These are phyloP conservation scores for Wickerhamiella pararugosa DNA, from an alignment of 1,139 yeast species.

Conservation along the genomic window DNA sequence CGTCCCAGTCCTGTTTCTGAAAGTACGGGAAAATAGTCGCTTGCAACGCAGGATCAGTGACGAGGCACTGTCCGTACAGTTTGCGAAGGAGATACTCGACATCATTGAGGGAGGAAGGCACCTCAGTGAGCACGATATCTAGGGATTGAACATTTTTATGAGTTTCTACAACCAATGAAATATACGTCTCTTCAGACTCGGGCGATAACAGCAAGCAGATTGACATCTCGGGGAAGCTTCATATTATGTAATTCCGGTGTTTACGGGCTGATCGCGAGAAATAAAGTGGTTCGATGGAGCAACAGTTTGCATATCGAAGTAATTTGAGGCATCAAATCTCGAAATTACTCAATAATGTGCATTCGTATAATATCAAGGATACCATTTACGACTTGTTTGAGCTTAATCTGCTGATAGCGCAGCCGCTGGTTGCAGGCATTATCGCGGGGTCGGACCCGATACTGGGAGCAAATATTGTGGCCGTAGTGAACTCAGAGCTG, in stretches of 20 bases:
- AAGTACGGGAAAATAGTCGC: background rate
- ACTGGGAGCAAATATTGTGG: slow-evolving; percentile 36
- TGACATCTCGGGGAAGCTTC: too few relatives aligned
- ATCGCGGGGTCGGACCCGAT: slow-evolving; percentile 27
- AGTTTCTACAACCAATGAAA: too few relatives aligned
- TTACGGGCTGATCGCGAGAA: background rate
- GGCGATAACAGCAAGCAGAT: too few relatives aligned
- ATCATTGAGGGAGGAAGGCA: slow-evolving; percentile 19
- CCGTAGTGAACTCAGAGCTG: slow-evolving; percentile 49
- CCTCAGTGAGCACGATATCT: slow-evolving; percentile 23
- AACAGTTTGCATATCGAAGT: slow-evolving; percentile 44
- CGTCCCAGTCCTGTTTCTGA: background rate
- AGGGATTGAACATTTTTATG: slow-evolving; percentile 9
- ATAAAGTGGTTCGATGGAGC: slow-evolving; percentile 20
- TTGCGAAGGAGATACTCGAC: slow-evolving; percentile 20
- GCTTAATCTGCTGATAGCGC: slow-evolving; percentile 41
- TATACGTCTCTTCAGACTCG: too few relatives aligned
- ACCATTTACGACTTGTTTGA: slow-evolving; percentile 37
- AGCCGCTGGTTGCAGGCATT: slow-evolving; percentile 32
- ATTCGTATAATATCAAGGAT: slow-evolving; percentile 33
- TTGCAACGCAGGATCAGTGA: background rate
- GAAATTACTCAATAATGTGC: slow-evolving; percentile 34
- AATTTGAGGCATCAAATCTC: slow-evolving; percentile 34
- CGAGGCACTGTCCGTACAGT: slow-evolving; percentile 1
- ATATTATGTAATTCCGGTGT: background rate